Conservation (phyloP, 2,329 filamentous ascomycete species). For the Claviceps maximensis region DNA sequence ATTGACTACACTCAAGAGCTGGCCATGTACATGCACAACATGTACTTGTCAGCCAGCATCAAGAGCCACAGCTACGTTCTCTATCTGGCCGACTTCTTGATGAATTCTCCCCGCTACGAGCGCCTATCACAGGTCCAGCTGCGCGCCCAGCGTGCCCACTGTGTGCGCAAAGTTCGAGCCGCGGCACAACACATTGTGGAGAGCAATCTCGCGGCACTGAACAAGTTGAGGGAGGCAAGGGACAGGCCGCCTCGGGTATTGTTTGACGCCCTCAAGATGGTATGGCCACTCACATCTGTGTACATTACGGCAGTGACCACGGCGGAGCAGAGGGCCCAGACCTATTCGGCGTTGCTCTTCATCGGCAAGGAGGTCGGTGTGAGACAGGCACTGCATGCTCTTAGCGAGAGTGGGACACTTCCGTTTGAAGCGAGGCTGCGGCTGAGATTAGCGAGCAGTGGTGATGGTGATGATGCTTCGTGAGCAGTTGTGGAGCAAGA, state of each 20-base stretch:
- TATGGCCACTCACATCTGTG: conserved; percentile 25
- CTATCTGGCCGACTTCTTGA: conserved; percentile 22
- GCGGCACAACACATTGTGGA: conserved; percentile 18
- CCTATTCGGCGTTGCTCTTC: conserved; percentile 15
- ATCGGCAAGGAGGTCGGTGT: conserved; percentile 25
- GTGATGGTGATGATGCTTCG: neutral
- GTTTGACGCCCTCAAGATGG: conserved; percentile 24
- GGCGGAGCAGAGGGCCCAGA: conserved; percentile 15
- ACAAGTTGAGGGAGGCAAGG: conserved; percentile 11
- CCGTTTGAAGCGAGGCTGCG: conserved; percentile 17
- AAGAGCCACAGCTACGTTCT: conserved; percentile 22
- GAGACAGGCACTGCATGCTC: conserved; percentile 20
- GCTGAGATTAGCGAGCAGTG: neutral
- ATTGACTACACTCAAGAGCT: conserved; percentile 5
- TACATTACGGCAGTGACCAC: conserved; percentile 17
- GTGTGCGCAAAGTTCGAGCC: conserved; percentile 14
- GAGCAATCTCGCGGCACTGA: conserved; percentile 14
- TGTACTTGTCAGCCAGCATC: conserved; percentile 20
- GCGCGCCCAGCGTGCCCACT: conserved; percentile 15
- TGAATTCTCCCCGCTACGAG: conserved; percentile 16
- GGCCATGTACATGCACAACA: conserved; percentile 20
- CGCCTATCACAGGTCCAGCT: conserved; percentile 13
- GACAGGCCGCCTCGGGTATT: conserved; percentile 19
- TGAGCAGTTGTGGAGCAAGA: neutral
- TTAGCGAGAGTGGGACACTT: conserved; percentile 9